Evolutionary conservation across 1,139 yeast genomes (phyloP).

Genomic region (Hemisphaericaspora xylofermentans): DNA sequence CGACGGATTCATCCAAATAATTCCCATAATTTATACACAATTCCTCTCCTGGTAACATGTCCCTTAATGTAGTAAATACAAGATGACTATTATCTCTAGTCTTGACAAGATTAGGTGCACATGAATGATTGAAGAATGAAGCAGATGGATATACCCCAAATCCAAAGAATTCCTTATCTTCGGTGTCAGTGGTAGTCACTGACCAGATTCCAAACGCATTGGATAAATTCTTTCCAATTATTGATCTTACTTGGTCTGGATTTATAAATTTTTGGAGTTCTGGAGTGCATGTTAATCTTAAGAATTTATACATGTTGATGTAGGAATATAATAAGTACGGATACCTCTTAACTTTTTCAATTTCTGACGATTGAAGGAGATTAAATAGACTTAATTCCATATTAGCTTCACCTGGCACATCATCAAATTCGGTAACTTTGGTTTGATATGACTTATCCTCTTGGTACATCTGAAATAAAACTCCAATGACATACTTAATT

Average conservation of each 20-base stretch:
- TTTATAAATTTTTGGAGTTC: conserved; percentile 39
- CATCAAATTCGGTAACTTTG: conserved; percentile 1
- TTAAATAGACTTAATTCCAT: conserved; percentile 37
- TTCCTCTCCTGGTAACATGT: conserved; percentile 46
- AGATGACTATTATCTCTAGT: conserved; percentile 22
- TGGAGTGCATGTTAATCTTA: conserved; percentile 42
- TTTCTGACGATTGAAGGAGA: conserved; percentile 56
- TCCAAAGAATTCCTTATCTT: conserved; percentile 63
- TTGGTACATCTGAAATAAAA: conserved; percentile 26
- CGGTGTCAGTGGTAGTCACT: conserved; percentile 28
- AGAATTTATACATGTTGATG: conserved; percentile 50
- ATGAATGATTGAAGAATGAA: conserved; percentile 70
- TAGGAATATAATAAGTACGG: conserved; percentile 55
- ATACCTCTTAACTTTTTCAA: conserved; percentile 45
- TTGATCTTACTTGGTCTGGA: conserved; percentile 41
- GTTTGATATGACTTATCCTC: background rate
- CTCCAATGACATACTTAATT: conserved; percentile 34
- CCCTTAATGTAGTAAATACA: conserved; percentile 25
- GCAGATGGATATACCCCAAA: conserved; percentile 67
- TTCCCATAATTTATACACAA: conserved; percentile 66
- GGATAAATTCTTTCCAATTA: conserved; percentile 65
- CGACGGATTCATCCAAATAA: conserved; percentile 40
- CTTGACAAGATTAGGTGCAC: conserved; percentile 49
- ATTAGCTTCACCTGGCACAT: conserved; percentile 12
- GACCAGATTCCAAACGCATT: conserved; percentile 80